Percentiles rank a stretch among this genome's conserved stretches.
Conservation (phyloP, 2,329 filamentous ascomycete genomes). For the Metarhizium album region DNA sequence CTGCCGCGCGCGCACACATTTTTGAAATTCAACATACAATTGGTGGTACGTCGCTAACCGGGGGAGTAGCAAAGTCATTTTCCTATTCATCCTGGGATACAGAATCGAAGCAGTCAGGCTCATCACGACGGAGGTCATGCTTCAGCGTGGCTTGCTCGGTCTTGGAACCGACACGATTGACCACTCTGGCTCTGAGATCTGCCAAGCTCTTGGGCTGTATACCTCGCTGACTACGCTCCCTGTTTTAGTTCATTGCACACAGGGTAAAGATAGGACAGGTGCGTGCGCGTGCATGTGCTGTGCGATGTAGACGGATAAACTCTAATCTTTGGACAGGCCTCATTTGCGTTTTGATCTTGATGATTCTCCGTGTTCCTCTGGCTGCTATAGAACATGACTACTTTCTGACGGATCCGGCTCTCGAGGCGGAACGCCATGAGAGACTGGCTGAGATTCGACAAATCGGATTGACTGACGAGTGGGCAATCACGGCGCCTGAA, state of each 20-base stretch:
- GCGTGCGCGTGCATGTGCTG: too few relatives aligned
- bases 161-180: constrained; percentile 61
- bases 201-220: constrained; percentile 22
- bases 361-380: constrained; percentile 48
- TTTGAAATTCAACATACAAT: too few relatives aligned
- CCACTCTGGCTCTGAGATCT: constrained; percentile 52
- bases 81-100: constrained; percentile 54
- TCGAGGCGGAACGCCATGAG: constrained; percentile 50
- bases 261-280: constrained; percentile 67
- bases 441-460: constrained; percentile 56
- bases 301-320: too few relatives aligned
- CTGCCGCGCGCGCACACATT: too few relatives aligned
- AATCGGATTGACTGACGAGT: constrained; percentile 64
- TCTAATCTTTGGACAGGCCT: too few relatives aligned
- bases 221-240: constrained; percentile 39
- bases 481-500: constrained; percentile 52
- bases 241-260: constrained; percentile 70
- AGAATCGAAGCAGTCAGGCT: constrained; percentile 59
- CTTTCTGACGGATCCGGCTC: constrained; percentile 46
- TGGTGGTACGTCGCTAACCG: too few relatives aligned
- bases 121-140: constrained; percentile 60
- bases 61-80: constrained; percentile 35
- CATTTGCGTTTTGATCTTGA: constrained; percentile 54
- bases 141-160: constrained; percentile 58
- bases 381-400: constrained; percentile 64